Percentiles rank a stretch among this genome's conserved stretches.
These are phyloP conservation scores for Colletotrichum phormii DNA, from an alignment of 2,329 filamentous ascomycete species.

Conservation along the genomic window DNA sequence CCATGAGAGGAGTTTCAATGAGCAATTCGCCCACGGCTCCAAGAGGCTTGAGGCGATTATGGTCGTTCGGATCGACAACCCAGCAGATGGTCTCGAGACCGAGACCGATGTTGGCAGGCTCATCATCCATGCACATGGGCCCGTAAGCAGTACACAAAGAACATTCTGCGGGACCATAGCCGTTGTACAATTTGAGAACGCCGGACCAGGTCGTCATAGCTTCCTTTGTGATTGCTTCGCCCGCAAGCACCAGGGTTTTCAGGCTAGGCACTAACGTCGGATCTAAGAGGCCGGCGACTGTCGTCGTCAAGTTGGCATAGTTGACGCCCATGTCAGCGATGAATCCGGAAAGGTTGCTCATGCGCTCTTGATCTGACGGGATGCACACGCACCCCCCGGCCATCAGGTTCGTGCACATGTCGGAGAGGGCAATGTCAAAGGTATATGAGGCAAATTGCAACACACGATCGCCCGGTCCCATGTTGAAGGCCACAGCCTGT, in stretches of 20 bases:
- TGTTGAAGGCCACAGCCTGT: too few relatives aligned
- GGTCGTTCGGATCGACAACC: conserved; percentile 37
- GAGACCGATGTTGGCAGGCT: conserved; percentile 38
- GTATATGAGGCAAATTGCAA: conserved; percentile 63
- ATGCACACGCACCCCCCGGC: conserved; percentile 63
- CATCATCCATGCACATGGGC: neutral
- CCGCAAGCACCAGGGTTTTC: neutral
- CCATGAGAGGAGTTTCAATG: conserved; percentile 6
- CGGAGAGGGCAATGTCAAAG: conserved; percentile 63
- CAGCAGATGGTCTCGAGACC: conserved; percentile 24
- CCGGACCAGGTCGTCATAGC: conserved; percentile 9
- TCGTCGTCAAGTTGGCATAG: conserved; percentile 24
- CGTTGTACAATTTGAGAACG: conserved; percentile 5
- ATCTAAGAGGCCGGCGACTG: conserved; percentile 8
- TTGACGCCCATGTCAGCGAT: neutral
- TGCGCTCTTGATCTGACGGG: neutral
- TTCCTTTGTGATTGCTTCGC: conserved; percentile 21
- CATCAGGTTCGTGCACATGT: conserved; percentile 63
- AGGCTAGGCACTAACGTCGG: neutral
- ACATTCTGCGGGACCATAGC: conserved; percentile 27
- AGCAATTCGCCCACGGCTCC: conserved; percentile 40
- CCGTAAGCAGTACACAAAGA: conserved; percentile 16
- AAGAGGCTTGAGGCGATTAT: conserved; percentile 33
- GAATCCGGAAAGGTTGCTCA: conserved; percentile 40
- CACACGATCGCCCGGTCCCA: too few relatives aligned